Base-by-base conservation (phyloP, 2,329 filamentous ascomycete genomes). In the Rhynchosporium graminicola region DNA sequence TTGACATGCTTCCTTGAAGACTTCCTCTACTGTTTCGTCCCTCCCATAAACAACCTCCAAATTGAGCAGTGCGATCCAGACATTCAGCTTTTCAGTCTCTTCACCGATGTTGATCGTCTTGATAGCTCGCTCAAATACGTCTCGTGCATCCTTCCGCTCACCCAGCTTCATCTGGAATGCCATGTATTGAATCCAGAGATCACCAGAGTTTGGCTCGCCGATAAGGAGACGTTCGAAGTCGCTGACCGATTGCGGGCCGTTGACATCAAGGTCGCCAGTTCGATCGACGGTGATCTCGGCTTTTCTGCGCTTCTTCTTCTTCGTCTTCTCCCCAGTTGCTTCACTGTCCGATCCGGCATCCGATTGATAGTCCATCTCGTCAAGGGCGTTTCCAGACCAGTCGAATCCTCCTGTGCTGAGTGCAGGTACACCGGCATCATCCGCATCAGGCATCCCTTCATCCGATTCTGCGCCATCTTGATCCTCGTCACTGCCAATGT, bases 131-230 rank as follows among this genome's bases (percentile, higher is more conserved):
- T 97, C 90, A 1, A 92, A 93, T 63, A 97, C 89, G 68, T 94
- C 90, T 55, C 94, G 87, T 12, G 95, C 93, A 77, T 92, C 95
- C 65, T 88, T 86, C 26, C 96, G 82, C 77, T 99, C 95, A 73
- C 91, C 91, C 58, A 96, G 85, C 74, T 96, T 89, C 76, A 97
- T 88, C 77, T 98, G 92, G 83, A 96, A 96, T n/a, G 93, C 92
- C 92, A 99, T 98, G 79, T 99, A 99, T 68, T 91, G 86, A 60
- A 97, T 91, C 95, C 95, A 99, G 33, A 98, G 83, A 65, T 89
- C 82, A 0, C 94, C 96, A n/a, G 91, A 94, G 77, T 98, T 92
- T 2, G 95, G 92, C 74, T 96, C 90, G 61, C 92, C 91, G 28
- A 99, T 85, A 47, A 99, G 84, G 29, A 97, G 87, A 69, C 95